Evolutionary conservation across 345 rosid genomes (phyloP), one percentile per base, ranked within the genome.

Genomic region (Moricandia arvensis): DNA sequence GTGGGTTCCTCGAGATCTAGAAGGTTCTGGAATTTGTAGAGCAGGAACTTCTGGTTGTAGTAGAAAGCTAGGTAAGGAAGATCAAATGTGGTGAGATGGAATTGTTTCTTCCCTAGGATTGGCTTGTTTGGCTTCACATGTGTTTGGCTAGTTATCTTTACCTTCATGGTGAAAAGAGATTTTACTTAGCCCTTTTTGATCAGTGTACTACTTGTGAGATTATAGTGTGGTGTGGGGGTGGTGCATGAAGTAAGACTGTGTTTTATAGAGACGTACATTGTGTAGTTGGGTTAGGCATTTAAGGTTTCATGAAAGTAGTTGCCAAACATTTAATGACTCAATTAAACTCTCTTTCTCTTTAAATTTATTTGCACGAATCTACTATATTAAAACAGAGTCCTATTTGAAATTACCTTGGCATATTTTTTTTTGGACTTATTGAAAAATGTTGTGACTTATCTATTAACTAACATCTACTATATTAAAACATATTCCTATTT

Each of bases 21-120:
- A 78, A 72, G 30, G 37, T 66, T 78, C 47, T 78, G 8, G 69
- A 73, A 72, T 70, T 78, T 89, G 84, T 95, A 95, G 71, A 92
- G 71, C 31, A 95, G 38, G 75, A 95, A 75, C 89, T 95, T 95
- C 80, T 92, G 99, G 89, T 95, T 92, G 80, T 92, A 95, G 74
- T 86, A 87, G 71, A 92, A 89, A 8, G 86, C 93, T 10, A 95
- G 68, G 79, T 90, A 92, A 4, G 99, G 99, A 49, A 95, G 96
- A 78, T 95, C 99, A 70, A 92, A 95, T 0, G 98, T 95, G 60
- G 89, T 83, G 76, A 95, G 59, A 3, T 86, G 89, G 59, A 87
- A 88, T 15, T 92, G 93, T 57, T 71, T 85, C 75, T 82, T 87
- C 33, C 98, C 98, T 3, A 92, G 53, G 18, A 76, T 21, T 3